phyloP scores from a whole-genome alignment of 2,329 filamentous ascomycete species.

The Chaetomium sp. region DNA sequence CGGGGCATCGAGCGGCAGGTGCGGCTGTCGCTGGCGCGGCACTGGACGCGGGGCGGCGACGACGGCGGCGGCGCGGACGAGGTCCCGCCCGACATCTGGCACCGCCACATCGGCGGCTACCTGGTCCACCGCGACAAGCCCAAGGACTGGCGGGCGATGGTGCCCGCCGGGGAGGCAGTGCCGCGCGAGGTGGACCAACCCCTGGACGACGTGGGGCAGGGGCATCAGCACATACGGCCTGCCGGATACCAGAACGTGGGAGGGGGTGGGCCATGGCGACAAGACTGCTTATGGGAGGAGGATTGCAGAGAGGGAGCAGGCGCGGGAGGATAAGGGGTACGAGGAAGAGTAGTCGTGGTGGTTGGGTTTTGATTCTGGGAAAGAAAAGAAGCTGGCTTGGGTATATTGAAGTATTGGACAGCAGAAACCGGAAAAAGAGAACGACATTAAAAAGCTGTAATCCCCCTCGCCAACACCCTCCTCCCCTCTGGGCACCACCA shows the following conservation, averaged over 20 bases:
- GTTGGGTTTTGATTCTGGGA: background rate
- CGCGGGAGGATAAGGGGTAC: background rate
- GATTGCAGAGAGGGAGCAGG: slow-evolving; percentile 20
- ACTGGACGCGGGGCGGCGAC: slow-evolving; percentile 29
- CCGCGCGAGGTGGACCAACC: slow-evolving; percentile 34
- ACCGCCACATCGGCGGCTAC: slow-evolving; percentile 34
- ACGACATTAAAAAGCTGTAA: slow-evolving; percentile 18
- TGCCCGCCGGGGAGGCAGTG: slow-evolving; percentile 25
- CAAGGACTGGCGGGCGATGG: slow-evolving; percentile 33
- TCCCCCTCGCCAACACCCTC: background rate
- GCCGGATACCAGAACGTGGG: slow-evolving; percentile 37
- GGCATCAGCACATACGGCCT: slow-evolving; percentile 36
- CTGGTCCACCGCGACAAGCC: slow-evolving; percentile 37
- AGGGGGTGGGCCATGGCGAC: slow-evolving; percentile 35
- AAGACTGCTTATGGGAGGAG: slow-evolving; percentile 32
- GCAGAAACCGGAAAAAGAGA: background rate
- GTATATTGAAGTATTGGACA: slow-evolving; percentile 25
- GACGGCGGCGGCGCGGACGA: slow-evolving; percentile 22
- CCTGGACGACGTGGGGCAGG: slow-evolving; percentile 36
- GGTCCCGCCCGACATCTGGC: slow-evolving; percentile 34
- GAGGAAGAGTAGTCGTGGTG: slow-evolving; percentile 27
- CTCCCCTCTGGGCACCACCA: background rate
- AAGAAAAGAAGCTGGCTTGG: slow-evolving; percentile 14
- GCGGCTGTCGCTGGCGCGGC: slow-evolving; percentile 43
- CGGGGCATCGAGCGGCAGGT: slow-evolving; percentile 67